Evolutionary conservation across 306 rosid genomes (phyloP).

Genomic region (Ziziphus jujuba): DNA sequence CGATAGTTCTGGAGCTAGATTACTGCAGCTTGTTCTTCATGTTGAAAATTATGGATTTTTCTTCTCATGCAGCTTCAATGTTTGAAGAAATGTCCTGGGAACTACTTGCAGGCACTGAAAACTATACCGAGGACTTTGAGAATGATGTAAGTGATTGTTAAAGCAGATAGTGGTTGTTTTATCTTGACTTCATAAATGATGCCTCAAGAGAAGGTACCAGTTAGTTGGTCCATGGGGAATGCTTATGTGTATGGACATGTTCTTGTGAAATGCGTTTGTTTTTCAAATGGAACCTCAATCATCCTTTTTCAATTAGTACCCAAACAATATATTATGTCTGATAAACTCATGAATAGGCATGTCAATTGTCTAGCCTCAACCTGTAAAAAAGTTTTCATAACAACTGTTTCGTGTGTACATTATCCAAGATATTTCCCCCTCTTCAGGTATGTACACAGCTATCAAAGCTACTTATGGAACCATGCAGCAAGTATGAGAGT

Average conservation of each 20-base stretch:
- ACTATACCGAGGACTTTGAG: conserved; percentile 92
- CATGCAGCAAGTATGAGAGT: conserved; percentile 90
- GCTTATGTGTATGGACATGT: no score
- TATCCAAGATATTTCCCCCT: background rate
- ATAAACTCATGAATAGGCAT: no score
- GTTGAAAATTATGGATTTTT: background rate
- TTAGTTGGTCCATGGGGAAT: background rate
- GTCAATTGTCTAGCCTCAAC: no score
- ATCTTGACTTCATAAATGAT: background rate
- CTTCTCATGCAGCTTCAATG: conserved; percentile 66
- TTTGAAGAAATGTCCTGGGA: conserved; percentile 79
- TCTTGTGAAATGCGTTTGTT: no score
- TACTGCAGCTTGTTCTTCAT: conserved; percentile 5
- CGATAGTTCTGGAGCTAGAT: conserved; percentile 7
- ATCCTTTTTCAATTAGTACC: no score
- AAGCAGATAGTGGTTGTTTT: background rate
- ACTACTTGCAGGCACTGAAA: conserved; percentile 82
- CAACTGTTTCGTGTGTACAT: no score
- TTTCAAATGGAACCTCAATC: no score
- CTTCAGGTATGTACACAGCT: conserved; percentile 92
- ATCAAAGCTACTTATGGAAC: conserved; percentile 97
- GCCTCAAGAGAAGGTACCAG: background rate
- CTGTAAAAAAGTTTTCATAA: no score
- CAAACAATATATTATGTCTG: no score
- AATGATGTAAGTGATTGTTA: conserved; percentile 70